These are phyloP conservation scores for Podochytrium sp. DNA, from an alignment of 192 early-diverging fungal species.

Conservation along the genomic window DNA sequence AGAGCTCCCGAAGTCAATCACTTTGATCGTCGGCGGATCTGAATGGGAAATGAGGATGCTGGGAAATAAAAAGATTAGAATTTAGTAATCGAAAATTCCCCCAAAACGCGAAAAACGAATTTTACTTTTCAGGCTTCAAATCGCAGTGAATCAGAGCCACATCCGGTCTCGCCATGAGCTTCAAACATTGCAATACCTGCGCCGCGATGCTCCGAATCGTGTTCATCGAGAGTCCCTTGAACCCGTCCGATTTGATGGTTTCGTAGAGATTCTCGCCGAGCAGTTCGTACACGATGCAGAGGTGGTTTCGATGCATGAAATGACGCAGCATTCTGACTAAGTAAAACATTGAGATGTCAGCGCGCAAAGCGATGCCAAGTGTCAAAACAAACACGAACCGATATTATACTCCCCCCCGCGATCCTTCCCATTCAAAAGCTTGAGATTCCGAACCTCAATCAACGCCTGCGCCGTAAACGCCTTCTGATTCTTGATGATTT, in stretches of 20 bases:
- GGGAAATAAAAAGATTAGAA: not conserved
- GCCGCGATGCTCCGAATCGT: constrained; percentile 22
- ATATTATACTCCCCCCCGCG: constrained; percentile 19
- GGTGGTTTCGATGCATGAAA: constrained; percentile 39
- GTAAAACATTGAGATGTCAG: not conserved
- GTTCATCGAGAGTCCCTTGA: constrained; percentile 29
- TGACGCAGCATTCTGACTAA: constrained; percentile 37
- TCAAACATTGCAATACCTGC: constrained; percentile 34
- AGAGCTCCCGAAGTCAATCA: constrained; percentile 55
- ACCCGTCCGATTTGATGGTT: constrained; percentile 17
- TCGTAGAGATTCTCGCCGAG: constrained; percentile 45
- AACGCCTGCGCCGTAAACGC: constrained; percentile 39
- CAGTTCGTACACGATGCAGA: constrained; percentile 50
- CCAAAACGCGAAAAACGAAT: not conserved
- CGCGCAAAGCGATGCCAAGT: not conserved
- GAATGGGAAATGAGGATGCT: not conserved
- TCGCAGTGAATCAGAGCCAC: constrained; percentile 50
- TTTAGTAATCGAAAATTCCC: not conserved
- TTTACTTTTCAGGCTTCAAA: constrained; percentile 54
- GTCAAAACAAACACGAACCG: constrained; percentile 1
- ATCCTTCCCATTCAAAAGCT: constrained; percentile 33
- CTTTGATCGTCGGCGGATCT: constrained; percentile 25
- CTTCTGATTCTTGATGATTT: constrained; percentile 48
- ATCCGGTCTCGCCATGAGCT: constrained; percentile 28
- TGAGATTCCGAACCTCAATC: constrained; percentile 38